phyloP scores from a whole-genome alignment of 2,329 filamentous ascomycete species.

The Pseudogymnoascus sp. region DNA sequence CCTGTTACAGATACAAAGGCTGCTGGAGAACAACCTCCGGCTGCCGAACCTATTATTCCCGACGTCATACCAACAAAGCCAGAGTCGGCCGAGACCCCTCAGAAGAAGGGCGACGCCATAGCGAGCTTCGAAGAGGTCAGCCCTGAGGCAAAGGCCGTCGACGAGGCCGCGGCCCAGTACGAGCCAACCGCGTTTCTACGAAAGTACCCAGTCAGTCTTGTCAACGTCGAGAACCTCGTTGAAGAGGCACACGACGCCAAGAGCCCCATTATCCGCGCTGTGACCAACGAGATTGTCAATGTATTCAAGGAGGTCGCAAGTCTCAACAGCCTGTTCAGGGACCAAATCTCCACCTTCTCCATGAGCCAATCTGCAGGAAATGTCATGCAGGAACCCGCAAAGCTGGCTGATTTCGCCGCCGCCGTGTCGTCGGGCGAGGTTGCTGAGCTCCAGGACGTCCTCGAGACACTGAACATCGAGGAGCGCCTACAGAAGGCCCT shows the following conservation, averaged over 20 bases:
- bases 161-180: constrained; percentile 49
- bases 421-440: constrained; percentile 93
- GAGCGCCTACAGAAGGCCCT: constrained; percentile 87
- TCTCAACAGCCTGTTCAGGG: constrained; percentile 89
- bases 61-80: constrained; percentile 53
- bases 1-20: constrained; percentile 32
- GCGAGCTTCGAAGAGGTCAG: constrained; percentile 88
- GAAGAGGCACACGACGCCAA: constrained; percentile 89
- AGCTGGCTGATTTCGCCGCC: constrained; percentile 92
- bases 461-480: constrained; percentile 84
- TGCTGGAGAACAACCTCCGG: constrained; percentile 33
- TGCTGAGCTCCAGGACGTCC: constrained; percentile 82
- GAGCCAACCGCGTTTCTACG: constrained; percentile 87
- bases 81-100: constrained; percentile 42
- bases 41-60: constrained; percentile 40
- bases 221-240: constrained; percentile 86
- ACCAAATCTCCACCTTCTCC: constrained; percentile 95
- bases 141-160: constrained; percentile 50
- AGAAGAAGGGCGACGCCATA: constrained; percentile 84
- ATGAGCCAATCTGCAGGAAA: constrained; percentile 94
- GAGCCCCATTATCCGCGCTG: constrained; percentile 77
- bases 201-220: constrained; percentile 86
- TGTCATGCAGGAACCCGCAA: constrained; percentile 87
- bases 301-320: constrained; percentile 96
- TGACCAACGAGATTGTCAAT: constrained; percentile 97